phyloP scores from a whole-genome alignment of 2,329 filamentous ascomycete genomes.

The Penicillium sp. region DNA sequence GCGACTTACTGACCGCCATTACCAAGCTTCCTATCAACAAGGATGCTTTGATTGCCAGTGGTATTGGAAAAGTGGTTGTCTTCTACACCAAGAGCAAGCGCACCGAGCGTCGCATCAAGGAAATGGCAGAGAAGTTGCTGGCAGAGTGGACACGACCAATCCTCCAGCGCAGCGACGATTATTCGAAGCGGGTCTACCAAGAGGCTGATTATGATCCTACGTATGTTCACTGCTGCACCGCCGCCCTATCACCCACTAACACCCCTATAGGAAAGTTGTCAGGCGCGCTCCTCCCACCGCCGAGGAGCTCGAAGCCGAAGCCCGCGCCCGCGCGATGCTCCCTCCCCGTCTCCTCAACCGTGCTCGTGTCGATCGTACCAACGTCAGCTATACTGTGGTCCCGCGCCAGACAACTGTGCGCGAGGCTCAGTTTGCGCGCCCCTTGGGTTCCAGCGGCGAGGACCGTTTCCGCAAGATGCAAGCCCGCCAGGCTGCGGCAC shows the following conservation, averaged over 20 bases:
- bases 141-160: conserved; percentile 95
- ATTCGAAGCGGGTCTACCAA: conserved; percentile 66
- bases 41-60: conserved; percentile 77
- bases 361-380: conserved; percentile 51
- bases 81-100: conserved; percentile 96
- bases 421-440: conserved; percentile 40
- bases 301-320: conserved; percentile 40
- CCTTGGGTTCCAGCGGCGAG: conserved; percentile 41
- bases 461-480: conserved; percentile 44
- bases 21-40: conserved; percentile 78
- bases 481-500: conserved; percentile 38
- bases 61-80: conserved; percentile 89
- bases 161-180: conserved; percentile 85
- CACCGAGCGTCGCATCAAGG: conserved; percentile 79
- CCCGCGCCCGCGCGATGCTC: conserved; percentile 46
- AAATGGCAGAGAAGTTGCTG: conserved; percentile 82
- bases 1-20: conserved; percentile 78
- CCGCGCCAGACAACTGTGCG: conserved; percentile 49
- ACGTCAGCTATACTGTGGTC: conserved; percentile 54
- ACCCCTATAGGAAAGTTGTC: conserved; percentile 28
- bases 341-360: conserved; percentile 48
- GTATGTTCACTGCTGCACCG: conserved; percentile 24
- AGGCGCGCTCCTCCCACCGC: conserved; percentile 27
- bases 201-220: conserved; percentile 53
- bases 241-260: conserved; percentile 11